A percentile compares a stretch with the other conserved stretches of the same genome.
These are phyloP conservation scores for Candida boleticola DNA, from an alignment of 805 yeast genomes.

Conservation along the genomic window DNA sequence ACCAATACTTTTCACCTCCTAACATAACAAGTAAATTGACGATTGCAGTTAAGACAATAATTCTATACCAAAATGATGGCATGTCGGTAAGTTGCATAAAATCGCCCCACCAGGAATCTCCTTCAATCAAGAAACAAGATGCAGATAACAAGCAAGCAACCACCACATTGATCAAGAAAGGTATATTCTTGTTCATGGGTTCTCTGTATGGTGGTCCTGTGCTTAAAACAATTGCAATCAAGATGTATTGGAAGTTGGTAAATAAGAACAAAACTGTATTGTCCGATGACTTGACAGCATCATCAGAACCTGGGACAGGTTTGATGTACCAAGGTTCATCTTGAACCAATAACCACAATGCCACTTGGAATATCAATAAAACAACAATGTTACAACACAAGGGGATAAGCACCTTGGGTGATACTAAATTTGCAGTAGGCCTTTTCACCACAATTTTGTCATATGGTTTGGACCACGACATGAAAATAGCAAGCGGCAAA, in stretches of 20 bases:
- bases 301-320: constrained; percentile 79
- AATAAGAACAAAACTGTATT: constrained; percentile 81
- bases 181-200: constrained; percentile 61
- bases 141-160: constrained; percentile 50
- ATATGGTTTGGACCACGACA: constrained; percentile 96
- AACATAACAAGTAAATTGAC: constrained; percentile 50
- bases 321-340: constrained; percentile 69
- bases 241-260: constrained; percentile 85
- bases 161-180: constrained; percentile 65
- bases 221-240: constrained; percentile 79
- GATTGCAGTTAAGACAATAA: constrained; percentile 46
- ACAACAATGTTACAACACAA: constrained; percentile 73
- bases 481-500: constrained; percentile 90
- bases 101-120: constrained; percentile 55
- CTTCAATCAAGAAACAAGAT: constrained; percentile 52
- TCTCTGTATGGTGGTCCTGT: constrained; percentile 93
- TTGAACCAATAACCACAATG: constrained; percentile 62
- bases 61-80: constrained; percentile 46
- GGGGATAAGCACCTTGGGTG: constrained; percentile 83
- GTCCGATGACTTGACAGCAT: constrained; percentile 80
- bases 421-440: constrained; percentile 92
- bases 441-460: constrained; percentile 59
- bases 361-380: constrained; percentile 61
- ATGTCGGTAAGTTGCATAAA: constrained; percentile 75
- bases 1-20: constrained; percentile 45